phyloP scores from a whole-genome alignment of 129 eudicot species.

The Chrysanthemum lavandulifolium region DNA sequence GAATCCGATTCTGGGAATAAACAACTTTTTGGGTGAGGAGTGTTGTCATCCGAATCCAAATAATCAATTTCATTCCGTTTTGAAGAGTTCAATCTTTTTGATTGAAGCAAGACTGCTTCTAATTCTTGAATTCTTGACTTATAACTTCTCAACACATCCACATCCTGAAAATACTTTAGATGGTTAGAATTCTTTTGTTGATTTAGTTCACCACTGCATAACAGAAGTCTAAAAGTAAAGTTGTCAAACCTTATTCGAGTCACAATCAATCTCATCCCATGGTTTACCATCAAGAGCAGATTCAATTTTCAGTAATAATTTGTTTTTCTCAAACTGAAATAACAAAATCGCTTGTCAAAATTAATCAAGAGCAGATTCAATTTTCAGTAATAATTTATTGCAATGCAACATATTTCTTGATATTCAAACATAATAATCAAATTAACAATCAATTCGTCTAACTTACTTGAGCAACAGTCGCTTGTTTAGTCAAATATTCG shows the following conservation, averaged over 20 bases:
- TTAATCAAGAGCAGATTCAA: too few species aligned
- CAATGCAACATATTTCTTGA: background rate
- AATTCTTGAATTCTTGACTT: constrained; percentile 70
- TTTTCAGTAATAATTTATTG: too few species aligned
- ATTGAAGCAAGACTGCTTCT: constrained; percentile 60
- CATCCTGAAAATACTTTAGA: constrained; percentile 37
- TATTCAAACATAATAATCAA: background rate
- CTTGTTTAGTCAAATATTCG: constrained; percentile 69
- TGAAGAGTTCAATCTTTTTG: constrained; percentile 39
- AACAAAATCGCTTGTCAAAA: constrained; percentile 15
- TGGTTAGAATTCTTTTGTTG: constrained; percentile 19
- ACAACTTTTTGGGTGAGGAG: constrained; percentile 36
- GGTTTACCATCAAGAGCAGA: constrained; percentile 75
- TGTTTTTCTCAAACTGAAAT: constrained; percentile 77
- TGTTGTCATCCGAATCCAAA: constrained; percentile 53
- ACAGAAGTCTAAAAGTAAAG: constrained; percentile 16
- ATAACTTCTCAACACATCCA: constrained; percentile 56
- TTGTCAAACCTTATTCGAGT: constrained; percentile 48
- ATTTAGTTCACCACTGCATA: constrained; percentile 1
- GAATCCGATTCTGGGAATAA: constrained; percentile 44
- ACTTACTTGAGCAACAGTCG: constrained; percentile 85
- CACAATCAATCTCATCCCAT: constrained; percentile 59
- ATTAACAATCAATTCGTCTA: background rate
- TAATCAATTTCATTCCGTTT: constrained; percentile 45
- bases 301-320: constrained; percentile 63